Evolutionary conservation across 2,329 filamentous ascomycete genomes (phyloP).

Genomic region (Penicillium sp.): DNA sequence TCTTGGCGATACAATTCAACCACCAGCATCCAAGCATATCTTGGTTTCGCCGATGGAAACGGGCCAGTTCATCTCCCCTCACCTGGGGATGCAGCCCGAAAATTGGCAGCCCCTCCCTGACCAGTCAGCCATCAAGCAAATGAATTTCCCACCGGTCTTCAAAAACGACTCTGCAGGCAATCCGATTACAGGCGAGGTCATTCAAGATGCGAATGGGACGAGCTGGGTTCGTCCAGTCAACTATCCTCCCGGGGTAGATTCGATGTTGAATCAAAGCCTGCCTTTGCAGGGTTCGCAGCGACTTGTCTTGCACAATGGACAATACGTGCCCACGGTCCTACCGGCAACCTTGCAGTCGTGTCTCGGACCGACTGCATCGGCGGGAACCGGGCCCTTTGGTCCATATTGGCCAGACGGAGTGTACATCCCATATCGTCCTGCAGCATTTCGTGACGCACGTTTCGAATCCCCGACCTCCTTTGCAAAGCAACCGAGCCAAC

Average conservation of each 20-base stretch:
- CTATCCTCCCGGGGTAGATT: slow-evolving; percentile 57
- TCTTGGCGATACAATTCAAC: slow-evolving; percentile 65
- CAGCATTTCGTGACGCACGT: slow-evolving; percentile 56
- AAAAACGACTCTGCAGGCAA: slow-evolving; percentile 35
- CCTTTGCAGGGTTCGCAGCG: slow-evolving; percentile 42
- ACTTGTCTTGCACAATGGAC: slow-evolving; percentile 46
- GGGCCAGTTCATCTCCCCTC: slow-evolving; percentile 32
- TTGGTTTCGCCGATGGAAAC: slow-evolving; percentile 62
- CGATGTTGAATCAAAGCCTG: slow-evolving; percentile 59
- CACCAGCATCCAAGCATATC: slow-evolving; percentile 76
- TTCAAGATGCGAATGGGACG: slow-evolving; percentile 36
- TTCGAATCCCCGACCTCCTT: slow-evolving; percentile 35
- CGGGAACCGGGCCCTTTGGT: slow-evolving; percentile 57
- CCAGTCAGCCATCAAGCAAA: slow-evolving; percentile 31
- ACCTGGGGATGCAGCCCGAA: slow-evolving; percentile 33
- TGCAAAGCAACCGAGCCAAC: slow-evolving; percentile 21
- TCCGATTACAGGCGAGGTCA: slow-evolving; percentile 29
- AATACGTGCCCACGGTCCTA: slow-evolving; percentile 58
- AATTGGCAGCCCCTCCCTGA: slow-evolving; percentile 34
- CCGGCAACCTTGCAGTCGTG: slow-evolving; percentile 59
- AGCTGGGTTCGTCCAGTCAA: slow-evolving; percentile 47
- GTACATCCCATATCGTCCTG: slow-evolving; percentile 60
- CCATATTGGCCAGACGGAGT: slow-evolving; percentile 65
- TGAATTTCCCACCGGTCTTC: slow-evolving; percentile 43
- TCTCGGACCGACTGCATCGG: slow-evolving; percentile 58